A percentile compares a stretch with the other conserved stretches of the same genome.
These are phyloP conservation scores for Fusarium floridanum DNA, from an alignment of 2,329 filamentous ascomycete species.

Conservation along the genomic window DNA sequence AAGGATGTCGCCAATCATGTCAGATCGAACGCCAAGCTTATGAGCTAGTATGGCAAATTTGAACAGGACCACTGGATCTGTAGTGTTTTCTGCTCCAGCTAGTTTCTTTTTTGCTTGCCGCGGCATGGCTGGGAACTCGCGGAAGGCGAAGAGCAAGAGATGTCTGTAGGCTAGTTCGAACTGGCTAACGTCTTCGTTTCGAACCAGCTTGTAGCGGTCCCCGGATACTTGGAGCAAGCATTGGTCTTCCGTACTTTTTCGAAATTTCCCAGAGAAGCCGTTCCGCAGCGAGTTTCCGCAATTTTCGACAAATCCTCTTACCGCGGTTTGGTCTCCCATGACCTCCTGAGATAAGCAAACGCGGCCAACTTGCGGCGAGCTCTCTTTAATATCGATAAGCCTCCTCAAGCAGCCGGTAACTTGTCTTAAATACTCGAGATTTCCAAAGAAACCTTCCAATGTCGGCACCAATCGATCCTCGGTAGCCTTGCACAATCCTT, in stretches of 20 bases:
- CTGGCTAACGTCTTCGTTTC: not conserved
- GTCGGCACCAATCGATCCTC: constrained; percentile 12
- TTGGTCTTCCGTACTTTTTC: not conserved
- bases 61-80: constrained; percentile 4
- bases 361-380: not conserved
- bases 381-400: not conserved
- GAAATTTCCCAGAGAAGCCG: constrained; percentile 9
- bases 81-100: constrained; percentile 5
- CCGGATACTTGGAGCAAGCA: constrained; percentile 14
- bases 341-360: not conserved
- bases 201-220: constrained; percentile 5
- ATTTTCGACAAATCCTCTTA: not conserved
- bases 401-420: constrained; percentile 7
- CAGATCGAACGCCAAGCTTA: constrained; percentile 9
- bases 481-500: not conserved
- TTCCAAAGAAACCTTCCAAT: constrained; percentile 1
- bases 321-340: not conserved
- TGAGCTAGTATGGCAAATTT: constrained; percentile 8
- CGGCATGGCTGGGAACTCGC: constrained; percentile 15
- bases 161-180: constrained; percentile 14
- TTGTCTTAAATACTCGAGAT: constrained; percentile 1
- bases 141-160: constrained; percentile 19
- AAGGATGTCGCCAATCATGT: constrained; percentile 1
- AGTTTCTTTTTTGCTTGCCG: not conserved
- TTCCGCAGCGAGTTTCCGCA: constrained; percentile 2